Base-by-base conservation (phyloP, 2,329 filamentous ascomycete genomes). In the Monosporascus sp. region DNA sequence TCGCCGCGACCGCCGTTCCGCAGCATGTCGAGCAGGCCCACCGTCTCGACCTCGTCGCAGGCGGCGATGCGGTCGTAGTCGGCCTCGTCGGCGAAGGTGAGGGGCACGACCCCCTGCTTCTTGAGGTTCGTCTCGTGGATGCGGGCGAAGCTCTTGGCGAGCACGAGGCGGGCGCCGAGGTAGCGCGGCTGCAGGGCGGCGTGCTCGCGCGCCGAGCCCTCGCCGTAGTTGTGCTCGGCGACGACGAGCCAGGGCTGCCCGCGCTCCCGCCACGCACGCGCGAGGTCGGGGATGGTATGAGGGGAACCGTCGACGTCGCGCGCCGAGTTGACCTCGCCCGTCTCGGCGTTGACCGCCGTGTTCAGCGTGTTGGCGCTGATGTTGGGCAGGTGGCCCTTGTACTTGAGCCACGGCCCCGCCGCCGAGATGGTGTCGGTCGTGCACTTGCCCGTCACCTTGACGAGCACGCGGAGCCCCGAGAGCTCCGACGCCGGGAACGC, bases 341-440 rank as follows among this genome's bases (percentile, higher is more conserved):
- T 99, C 57, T 89, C 90, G 44, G 89, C 91, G 72, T 97, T 97
- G 68, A 92, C 81, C 55, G 94, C 94, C 51, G 91, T 94, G 74
- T 97, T 97, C 60, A 99, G 84, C 2, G 94, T 99, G 81, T 99
- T 99, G 68, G 90, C 90, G 62, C 86, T 89, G 71, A 99, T 99
- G 78, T 99, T 99, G 70, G 94, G 90, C 57, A 99, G 83, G 73
- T 99, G 94, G 57, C 94, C 94, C 80, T 97, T 97, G 84, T 97
- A 99, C 75, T 97, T 97, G 62, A 99, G 83, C 93, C 93, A 97
- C 17, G 93, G 93, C 6, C 93, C 93, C 1, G 93, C 93, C 36
- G 93, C 93, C 38, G 92, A 97, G 73, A 99, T 99, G 63, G 94
- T 97, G 74, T 99, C 94, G 44, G 94, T 99, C 53, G 94, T 99